Conservation (phyloP, 75 land plant species). For the Cupressus sempervirens region DNA sequence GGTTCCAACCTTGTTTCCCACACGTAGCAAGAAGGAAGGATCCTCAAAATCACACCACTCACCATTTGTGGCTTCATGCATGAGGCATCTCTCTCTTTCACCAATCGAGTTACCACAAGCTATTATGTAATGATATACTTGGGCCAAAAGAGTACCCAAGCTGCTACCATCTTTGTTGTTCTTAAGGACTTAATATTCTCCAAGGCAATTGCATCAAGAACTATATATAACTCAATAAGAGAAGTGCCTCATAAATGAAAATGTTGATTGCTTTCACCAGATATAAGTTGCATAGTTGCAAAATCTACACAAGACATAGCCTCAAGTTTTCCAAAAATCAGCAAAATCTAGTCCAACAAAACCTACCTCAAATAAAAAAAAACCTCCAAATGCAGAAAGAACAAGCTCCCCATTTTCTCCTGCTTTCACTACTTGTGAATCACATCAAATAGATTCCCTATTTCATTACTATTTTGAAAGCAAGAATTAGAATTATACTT, state of each 20-base stretch:
- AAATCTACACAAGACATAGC: conserved; percentile 60
- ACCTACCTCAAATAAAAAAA: conserved; percentile 76
- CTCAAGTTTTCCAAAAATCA: conserved; percentile 76
- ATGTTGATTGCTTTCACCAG: neutral
- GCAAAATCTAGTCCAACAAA: conserved; percentile 68
- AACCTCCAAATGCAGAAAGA: conserved; percentile 83
- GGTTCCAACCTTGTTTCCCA: too few species aligned
- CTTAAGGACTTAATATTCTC: conserved; percentile 90
- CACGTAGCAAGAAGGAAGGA: too few species aligned
- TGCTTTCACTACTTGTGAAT: conserved; percentile 36
- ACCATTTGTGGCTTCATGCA: too few species aligned
- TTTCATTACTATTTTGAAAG: conserved; percentile 5
- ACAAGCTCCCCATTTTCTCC: conserved; percentile 41
- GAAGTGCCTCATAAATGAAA: neutral
- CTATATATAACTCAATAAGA: conserved; percentile 53
- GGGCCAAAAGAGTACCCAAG: conserved; percentile 76
- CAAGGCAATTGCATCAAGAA: conserved; percentile 87
- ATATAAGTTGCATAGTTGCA: conserved; percentile 8
- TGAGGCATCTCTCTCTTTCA: too few species aligned
- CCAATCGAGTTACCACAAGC: conserved; percentile 92
- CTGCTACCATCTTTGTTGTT: conserved; percentile 68
- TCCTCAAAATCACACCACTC: too few species aligned
- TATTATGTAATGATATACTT: conserved; percentile 81
- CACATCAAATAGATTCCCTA: conserved; percentile 39
- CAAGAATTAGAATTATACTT: neutral